phyloP scores from a whole-genome alignment of 2,329 filamentous ascomycete genomes.

The Alternaria triticina region DNA sequence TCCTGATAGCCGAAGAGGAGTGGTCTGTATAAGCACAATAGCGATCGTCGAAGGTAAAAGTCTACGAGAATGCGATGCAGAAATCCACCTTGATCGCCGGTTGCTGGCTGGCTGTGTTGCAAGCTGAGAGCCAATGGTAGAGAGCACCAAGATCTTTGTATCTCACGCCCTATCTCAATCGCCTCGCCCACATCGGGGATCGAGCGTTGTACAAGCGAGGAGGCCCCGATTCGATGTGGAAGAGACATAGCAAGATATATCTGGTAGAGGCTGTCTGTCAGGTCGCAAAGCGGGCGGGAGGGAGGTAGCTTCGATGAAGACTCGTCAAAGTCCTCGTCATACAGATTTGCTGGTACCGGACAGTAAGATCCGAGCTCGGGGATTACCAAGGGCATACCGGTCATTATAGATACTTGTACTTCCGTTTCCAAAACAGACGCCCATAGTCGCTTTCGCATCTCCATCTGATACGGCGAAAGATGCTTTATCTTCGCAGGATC shows the following conservation, averaged over 20 bases:
- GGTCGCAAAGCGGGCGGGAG: slow-evolving; percentile 5
- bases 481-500: slow-evolving; percentile 45
- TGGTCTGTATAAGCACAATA: slow-evolving; percentile 26
- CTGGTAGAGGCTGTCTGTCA: slow-evolving; percentile 27
- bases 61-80: slow-evolving; percentile 25
- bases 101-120: neutral
- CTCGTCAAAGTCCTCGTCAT: slow-evolving; percentile 27
- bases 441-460: slow-evolving; percentile 55
- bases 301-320: slow-evolving; percentile 9
- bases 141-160: slow-evolving; percentile 14
- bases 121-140: slow-evolving; percentile 18
- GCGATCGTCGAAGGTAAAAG: slow-evolving; percentile 23
- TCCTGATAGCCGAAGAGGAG: slow-evolving; percentile 24
- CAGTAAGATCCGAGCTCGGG: slow-evolving; percentile 14
- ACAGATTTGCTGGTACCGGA: slow-evolving; percentile 22
- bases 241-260: slow-evolving; percentile 24
- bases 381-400: slow-evolving; percentile 22
- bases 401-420: slow-evolving; percentile 34
- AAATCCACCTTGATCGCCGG: slow-evolving; percentile 11
- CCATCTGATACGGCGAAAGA: slow-evolving; percentile 40
- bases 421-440: slow-evolving; percentile 53
- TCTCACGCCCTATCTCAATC: slow-evolving; percentile 13
- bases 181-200: slow-evolving; percentile 16
- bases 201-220: slow-evolving; percentile 23
- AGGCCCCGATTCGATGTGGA: slow-evolving; percentile 19